Conservation (phyloP, 768 basidiomycete genomes). For the Rhodotorula babjevae region DNA sequence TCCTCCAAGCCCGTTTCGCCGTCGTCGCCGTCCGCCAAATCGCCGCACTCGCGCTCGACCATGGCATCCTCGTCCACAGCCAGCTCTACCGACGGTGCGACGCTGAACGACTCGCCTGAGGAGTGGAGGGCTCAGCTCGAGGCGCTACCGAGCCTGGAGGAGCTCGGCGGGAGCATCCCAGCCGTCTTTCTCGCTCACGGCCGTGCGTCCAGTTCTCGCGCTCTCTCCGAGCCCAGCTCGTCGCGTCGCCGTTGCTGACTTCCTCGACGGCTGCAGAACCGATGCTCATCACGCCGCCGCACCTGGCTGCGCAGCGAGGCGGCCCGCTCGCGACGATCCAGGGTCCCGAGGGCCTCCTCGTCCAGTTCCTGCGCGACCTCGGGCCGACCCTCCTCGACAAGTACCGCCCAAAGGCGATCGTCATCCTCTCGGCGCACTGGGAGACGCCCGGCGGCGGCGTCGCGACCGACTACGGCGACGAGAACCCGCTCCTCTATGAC, state of each 20-base stretch:
- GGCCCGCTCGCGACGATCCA: conserved; percentile 34
- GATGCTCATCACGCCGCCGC: conserved; percentile 26
- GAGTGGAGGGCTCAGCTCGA: conserved; percentile 39
- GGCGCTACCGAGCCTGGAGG: conserved; percentile 31
- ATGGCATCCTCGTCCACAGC: background rate
- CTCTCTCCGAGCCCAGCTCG: conserved; percentile 47
- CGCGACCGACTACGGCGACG: conserved; percentile 71
- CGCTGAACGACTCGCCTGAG: conserved; percentile 5
- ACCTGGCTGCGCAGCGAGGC: background rate
- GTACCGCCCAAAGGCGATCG: conserved; percentile 67
- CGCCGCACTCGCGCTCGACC: background rate
- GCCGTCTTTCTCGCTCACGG: conserved; percentile 61
- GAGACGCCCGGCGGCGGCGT: conserved; percentile 60
- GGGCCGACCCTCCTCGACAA: conserved; percentile 58
- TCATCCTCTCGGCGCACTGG: conserved; percentile 81
- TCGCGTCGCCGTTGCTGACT: conserved; percentile 43
- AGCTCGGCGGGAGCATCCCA: conserved; percentile 52
- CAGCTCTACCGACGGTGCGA: background rate
- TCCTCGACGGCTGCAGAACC: background rate
- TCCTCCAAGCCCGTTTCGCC: background rate
- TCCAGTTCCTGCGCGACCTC: conserved; percentile 50
- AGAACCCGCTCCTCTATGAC: conserved; percentile 69
- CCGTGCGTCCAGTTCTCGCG: conserved; percentile 9
- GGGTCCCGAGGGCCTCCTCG: conserved; percentile 56
- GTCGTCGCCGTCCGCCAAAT: background rate